A percentile compares a stretch with the other conserved stretches of the same genome.
These are phyloP conservation scores for Apophysomyces elegans DNA, from an alignment of 371 early-diverging fungal genomes.

Conservation along the genomic window DNA sequence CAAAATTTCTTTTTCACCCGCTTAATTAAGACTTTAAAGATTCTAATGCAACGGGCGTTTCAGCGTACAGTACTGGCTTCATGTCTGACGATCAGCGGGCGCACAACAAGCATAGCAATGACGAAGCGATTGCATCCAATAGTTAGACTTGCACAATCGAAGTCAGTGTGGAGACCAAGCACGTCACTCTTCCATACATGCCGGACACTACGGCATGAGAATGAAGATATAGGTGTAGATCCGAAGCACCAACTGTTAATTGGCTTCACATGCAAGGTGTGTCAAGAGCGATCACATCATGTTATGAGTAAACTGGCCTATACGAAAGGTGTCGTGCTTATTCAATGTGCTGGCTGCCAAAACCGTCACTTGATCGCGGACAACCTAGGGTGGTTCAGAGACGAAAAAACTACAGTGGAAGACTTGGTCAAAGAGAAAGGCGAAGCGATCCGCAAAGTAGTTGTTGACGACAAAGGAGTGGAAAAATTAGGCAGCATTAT, in stretches of 20 bases:
- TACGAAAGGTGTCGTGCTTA: slow-evolving; percentile 90
- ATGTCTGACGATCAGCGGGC: not conserved
- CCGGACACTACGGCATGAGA: slow-evolving; percentile 16
- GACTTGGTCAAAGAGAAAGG: slow-evolving; percentile 83
- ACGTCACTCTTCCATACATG: slow-evolving; percentile 11
- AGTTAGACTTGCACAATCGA: not conserved
- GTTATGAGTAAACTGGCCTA: slow-evolving; percentile 92
- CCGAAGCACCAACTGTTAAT: slow-evolving; percentile 75
- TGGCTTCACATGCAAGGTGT: slow-evolving; percentile 95
- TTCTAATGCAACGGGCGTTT: not conserved
- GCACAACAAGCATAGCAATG: not conserved
- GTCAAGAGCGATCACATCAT: slow-evolving; percentile 82
- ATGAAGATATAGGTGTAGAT: slow-evolving; percentile 24
- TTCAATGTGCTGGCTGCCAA: slow-evolving; percentile 90
- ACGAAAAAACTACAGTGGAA: slow-evolving; percentile 76
- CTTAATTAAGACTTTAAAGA: not conserved
- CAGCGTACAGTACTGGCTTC: not conserved
- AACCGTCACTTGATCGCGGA: slow-evolving; percentile 96
- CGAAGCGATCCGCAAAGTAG: slow-evolving; percentile 65
- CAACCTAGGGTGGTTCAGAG: slow-evolving; percentile 91
- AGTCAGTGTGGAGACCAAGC: not conserved
- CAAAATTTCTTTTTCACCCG: too few species aligned
- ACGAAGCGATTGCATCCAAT: not conserved
- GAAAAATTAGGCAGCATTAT: slow-evolving; percentile 39
- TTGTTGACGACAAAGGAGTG: slow-evolving; percentile 45